Percentiles rank a stretch among this genome's conserved stretches.
Evolutionary conservation across 208 protist species (phyloP).

Genomic region (Trypanosoma melophagium): DNA sequence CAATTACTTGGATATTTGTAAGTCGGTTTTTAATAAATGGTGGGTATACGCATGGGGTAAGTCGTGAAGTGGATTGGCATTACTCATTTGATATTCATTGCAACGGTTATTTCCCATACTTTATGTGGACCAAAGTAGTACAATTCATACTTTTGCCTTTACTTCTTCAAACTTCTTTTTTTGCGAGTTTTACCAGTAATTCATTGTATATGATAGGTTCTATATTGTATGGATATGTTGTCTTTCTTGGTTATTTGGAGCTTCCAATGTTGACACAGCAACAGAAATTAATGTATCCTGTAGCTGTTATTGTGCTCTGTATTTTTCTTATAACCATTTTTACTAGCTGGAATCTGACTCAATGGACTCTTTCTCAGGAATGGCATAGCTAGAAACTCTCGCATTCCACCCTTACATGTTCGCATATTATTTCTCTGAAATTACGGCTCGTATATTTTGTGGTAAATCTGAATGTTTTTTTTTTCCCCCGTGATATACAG

Average conservation of each 20-base stretch:
- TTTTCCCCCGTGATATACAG: not conserved
- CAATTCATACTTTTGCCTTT: constrained; percentile 84
- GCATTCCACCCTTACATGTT: too few relatives aligned
- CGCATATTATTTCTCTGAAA: too few relatives aligned
- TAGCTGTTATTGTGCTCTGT: constrained; percentile 53
- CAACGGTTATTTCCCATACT: constrained; percentile 95
- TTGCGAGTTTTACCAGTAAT: constrained; percentile 56
- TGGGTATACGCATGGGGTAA: constrained; percentile 39
- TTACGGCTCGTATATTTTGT: too few relatives aligned
- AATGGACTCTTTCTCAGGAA: constrained; percentile 24
- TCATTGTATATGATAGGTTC: constrained; percentile 58
- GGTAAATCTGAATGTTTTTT: not conserved
- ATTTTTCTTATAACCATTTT: constrained; percentile 50
- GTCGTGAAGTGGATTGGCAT: constrained; percentile 90
- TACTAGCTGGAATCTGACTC: constrained; percentile 39
- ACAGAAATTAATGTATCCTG: constrained; percentile 88
- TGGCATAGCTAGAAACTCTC: constrained; percentile 17
- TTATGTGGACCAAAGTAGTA: constrained; percentile 91
- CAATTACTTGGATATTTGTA: constrained; percentile 61
- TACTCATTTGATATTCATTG: constrained; percentile 98
- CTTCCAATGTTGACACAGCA: constrained; percentile 88
- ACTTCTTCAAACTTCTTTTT: constrained; percentile 33
- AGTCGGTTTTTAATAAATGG: constrained; percentile 57
- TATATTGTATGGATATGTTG: constrained; percentile 86
- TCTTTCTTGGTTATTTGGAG: constrained; percentile 92